These are phyloP conservation scores for Blepharisma undulans DNA, from an alignment of 169 alveolate genomes.

Conservation along the genomic window DNA sequence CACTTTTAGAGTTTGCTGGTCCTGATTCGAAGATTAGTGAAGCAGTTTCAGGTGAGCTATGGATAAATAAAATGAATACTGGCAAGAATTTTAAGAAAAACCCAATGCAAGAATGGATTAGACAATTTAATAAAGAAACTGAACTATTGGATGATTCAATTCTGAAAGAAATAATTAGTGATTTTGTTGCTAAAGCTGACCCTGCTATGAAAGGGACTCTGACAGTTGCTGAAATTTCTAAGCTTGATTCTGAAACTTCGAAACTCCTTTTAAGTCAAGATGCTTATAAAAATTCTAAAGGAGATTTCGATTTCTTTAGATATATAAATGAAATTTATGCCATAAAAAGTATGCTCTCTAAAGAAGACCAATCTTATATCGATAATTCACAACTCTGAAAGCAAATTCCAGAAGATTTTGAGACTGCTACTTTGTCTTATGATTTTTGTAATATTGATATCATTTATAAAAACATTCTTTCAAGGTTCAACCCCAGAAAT, in stretches of 20 bases:
- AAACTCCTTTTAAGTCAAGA: background rate
- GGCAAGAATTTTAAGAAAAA: background rate
- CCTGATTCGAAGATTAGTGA: background rate
- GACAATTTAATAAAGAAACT: slow-evolving; percentile 2
- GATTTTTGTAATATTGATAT: background rate
- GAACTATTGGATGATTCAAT: background rate
- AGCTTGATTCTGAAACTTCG: background rate
- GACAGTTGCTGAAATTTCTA: background rate
- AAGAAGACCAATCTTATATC: background rate
- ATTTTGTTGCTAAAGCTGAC: slow-evolving; percentile 31
- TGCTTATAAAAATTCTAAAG: slow-evolving; percentile 30
- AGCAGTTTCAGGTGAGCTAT: slow-evolving; percentile 13
- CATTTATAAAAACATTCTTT: background rate
- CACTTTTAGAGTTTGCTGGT: background rate
- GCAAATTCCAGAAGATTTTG: background rate
- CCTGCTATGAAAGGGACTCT: slow-evolving; percentile 39
- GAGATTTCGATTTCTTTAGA: slow-evolving; percentile 15
- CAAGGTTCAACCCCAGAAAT: background rate
- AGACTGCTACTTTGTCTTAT: background rate
- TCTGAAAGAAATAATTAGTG: background rate
- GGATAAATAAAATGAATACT: background rate
- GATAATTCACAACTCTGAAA: background rate
- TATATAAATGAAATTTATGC: background rate
- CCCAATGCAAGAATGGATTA: slow-evolving; percentile 34
- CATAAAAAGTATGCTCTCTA: background rate